Evolutionary conservation across 371 early-diverging fungal species (phyloP).

Genomic region (Syncephalastrum racemosum): DNA sequence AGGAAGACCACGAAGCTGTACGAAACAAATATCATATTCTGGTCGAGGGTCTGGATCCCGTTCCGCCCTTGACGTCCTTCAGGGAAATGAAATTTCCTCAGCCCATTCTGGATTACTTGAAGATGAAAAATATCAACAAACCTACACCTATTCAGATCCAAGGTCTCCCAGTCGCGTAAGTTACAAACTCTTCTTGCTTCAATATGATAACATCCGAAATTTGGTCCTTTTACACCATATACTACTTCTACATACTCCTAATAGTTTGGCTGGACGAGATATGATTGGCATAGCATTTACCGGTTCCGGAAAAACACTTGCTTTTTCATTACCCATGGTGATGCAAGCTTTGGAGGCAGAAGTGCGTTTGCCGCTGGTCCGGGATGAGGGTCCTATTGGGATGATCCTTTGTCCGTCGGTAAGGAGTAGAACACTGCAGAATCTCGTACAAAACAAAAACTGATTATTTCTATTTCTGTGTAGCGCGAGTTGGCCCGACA

Average conservation of each 20-base stretch:
- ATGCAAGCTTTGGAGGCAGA: conserved; percentile 85
- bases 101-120: conserved; percentile 80
- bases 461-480: conserved; percentile 5
- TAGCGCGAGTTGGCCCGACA: conserved; percentile 87
- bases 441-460: not conserved
- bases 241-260: not conserved
- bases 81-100: conserved; percentile 78
- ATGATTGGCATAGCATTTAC: conserved; percentile 98
- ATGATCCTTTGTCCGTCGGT: conserved; percentile 89
- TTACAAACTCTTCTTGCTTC: conserved; percentile 1
- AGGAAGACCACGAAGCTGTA: conserved; percentile 50
- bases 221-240: not conserved
- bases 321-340: conserved; percentile 91
- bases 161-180: conserved; percentile 77
- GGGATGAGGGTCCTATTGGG: conserved; percentile 90
- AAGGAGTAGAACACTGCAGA: conserved; percentile 18
- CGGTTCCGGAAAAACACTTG: conserved; percentile 99
- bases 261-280: conserved; percentile 77
- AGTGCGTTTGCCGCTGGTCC: conserved; percentile 70
- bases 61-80: conserved; percentile 76
- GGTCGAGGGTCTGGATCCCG: conserved; percentile 71
- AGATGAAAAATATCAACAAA: conserved; percentile 74
- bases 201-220: not conserved
- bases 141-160: conserved; percentile 99
- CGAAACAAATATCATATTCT: conserved; percentile 73